phyloP scores from a whole-genome alignment of 164 flowering plant genomes.

The Aristolochia contorta region DNA sequence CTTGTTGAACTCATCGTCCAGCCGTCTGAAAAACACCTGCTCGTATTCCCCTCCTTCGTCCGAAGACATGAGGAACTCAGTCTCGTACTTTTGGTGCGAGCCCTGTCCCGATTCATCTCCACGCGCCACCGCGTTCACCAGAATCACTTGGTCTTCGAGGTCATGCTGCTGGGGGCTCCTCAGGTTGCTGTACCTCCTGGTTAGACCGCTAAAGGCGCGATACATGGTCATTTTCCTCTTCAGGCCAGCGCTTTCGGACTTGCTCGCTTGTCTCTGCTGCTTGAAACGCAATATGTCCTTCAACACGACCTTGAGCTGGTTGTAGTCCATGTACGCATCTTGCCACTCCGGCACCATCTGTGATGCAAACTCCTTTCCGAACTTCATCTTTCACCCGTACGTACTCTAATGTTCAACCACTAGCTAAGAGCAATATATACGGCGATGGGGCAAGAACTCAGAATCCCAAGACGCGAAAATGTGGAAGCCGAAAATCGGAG shows the following conservation, averaged over 20 bases:
- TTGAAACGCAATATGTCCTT: constrained; percentile 13
- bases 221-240: constrained; percentile 18
- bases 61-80: constrained; percentile 38
- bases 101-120: not conserved
- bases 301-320: constrained; percentile 15
- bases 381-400: constrained; percentile 52
- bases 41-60: constrained; percentile 56
- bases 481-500: no score
- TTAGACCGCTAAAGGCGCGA: constrained; percentile 25
- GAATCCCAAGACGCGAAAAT: no score
- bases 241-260: not conserved
- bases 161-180: not conserved
- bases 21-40: constrained; percentile 40
- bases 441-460: no score
- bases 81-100: constrained; percentile 21
- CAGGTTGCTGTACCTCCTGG: not conserved
- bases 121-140: constrained; percentile 4
- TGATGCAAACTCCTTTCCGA: constrained; percentile 49
- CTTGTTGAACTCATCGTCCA: constrained; percentile 71
- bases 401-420: no score
- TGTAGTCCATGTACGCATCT: constrained; percentile 53
- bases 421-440: no score
- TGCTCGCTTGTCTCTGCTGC: not conserved
- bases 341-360: constrained; percentile 85
- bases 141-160: constrained; percentile 11